Base-by-base conservation (phyloP, 1,284 basidiomycete species). In the Schizopora paradoxa region DNA sequence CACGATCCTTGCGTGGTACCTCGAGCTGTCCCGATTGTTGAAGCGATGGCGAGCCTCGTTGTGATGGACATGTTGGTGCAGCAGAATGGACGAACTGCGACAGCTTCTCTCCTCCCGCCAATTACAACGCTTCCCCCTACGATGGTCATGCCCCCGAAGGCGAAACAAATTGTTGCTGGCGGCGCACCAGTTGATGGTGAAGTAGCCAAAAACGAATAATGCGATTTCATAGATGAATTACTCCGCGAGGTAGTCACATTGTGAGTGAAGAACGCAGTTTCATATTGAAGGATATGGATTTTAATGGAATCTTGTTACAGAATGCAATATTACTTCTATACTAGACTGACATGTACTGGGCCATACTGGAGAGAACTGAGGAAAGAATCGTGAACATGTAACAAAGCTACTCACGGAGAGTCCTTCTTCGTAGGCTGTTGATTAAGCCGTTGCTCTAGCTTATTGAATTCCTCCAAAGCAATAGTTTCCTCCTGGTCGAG, bases 1-100 rank as follows among this genome's bases (percentile, higher is more conserved):
- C 94, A 97, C 66, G 94, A 98, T 64, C 95, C 96, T 8, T 99
- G 96, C 61, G 96, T 99, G 37, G 93, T 99, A 5, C 95, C 96
- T 25, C 83, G 90, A 33, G 96, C 96, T 6, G 92, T 99, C 19
- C 94, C 96, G 33, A 99, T 99, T 58, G 94, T 99, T 23, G 96
- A 99, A 71, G 83, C 91, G 1, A 99, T 99, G 96, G 92, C 95
- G 0, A 86, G 88, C 16, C 73, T 99, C 35, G 94, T 96, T 51
- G 75, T 97, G 57, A 93, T 99, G 86, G 96, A 99, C 64, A 77
- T 85, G 58, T 69, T 95, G 49, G 74, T 96, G 36, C 80, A 89
- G 50, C 93, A 97, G 68, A 87, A 91, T 56, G 75, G 91, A 14
- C 79, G 93, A 48, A 74, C 73, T 58, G 70, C 81, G 1, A 77